Base-by-base conservation (phyloP, 352 stramenopile genomes). In the Saprolegnia diclina region DNA sequence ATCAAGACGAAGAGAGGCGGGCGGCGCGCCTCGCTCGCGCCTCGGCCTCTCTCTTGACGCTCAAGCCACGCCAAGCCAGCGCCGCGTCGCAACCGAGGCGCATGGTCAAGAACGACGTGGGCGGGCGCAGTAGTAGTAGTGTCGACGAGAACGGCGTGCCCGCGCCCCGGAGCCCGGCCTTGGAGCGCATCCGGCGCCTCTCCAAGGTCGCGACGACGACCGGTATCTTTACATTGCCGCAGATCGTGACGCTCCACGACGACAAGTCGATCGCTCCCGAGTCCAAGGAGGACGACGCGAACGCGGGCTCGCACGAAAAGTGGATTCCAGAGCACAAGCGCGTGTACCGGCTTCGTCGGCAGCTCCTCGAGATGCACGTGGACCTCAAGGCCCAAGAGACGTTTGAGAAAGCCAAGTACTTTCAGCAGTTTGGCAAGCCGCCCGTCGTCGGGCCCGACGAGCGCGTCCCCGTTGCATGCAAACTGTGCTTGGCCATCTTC, bases 281-380 rank as follows among this genome's bases (percentile, higher is more conserved):
- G 35, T 62, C 63, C 6, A 48, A 19, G 22, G 18, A 35, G 2
- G 61, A 54, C 1, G 61, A 67, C 11, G 18, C 45, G 11, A 18
- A n/a, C 19, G 57, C 38, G 1, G 22, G n/a, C 11, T 48, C 45
- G 45, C 44, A 9, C 16, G 21, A 69, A 24, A 14, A n/a, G 24
- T 69, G 63, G 63, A 62, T 69, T 11, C 46, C 63, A 7, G 63
- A 62, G 29, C 44, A 52, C 22, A 37, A 61, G 18, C 63, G 50
- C 19, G 14, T 62, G 37, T 21, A 52, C 53, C 45, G 38, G 53
- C 42, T 69, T 37, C 48, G 63, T n/a, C 63, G 63, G 1, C 42
- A 52, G 21, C 46, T 69, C 21, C 29, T 26, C 13, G 42, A 69
- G 11, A 21, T 69, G n/a, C 63, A 63, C 13, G 19, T 45, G 6